Percentiles rank a stretch among this genome's conserved stretches.
These are phyloP conservation scores for Pisolithus tinctorius DNA, from an alignment of 768 basidiomycete species.

Conservation along the genomic window DNA sequence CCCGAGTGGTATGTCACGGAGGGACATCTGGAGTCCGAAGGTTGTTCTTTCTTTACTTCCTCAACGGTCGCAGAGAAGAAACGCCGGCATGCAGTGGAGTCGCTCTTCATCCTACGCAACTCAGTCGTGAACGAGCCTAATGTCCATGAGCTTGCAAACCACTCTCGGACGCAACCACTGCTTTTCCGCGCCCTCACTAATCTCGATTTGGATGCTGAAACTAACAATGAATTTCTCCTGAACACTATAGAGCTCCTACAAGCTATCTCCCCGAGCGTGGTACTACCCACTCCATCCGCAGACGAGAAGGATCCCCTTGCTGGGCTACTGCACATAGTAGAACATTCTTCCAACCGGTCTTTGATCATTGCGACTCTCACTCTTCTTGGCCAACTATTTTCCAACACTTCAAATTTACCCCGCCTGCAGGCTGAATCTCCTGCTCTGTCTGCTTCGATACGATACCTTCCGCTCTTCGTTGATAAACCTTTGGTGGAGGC, in stretches of 20 bases:
- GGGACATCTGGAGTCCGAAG: constrained; percentile 45
- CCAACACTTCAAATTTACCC: constrained; percentile 49
- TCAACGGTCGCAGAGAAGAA: constrained; percentile 44
- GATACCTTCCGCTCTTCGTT: constrained; percentile 64
- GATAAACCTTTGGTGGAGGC: constrained; percentile 68
- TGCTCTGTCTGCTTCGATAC: constrained; percentile 56
- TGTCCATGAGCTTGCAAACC: constrained; percentile 49
- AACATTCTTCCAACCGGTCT: constrained; percentile 61
- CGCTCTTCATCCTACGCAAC: constrained; percentile 83
- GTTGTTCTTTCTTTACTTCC: constrained; percentile 48
- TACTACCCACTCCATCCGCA: constrained; percentile 30
- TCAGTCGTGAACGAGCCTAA: constrained; percentile 66
- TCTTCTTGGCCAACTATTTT: constrained; percentile 55
- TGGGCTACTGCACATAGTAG: constrained; percentile 49
- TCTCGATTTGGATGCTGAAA: constrained; percentile 54
- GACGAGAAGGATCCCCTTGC: constrained; percentile 45
- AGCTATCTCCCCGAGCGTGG: constrained; percentile 43
- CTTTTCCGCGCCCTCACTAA: constrained; percentile 59
- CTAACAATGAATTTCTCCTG: constrained; percentile 65
- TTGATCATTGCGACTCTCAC: constrained; percentile 62
- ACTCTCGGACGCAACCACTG: constrained; percentile 58
- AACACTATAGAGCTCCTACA: constrained; percentile 69
- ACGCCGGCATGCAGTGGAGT: constrained; percentile 76
- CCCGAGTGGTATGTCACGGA: constrained; percentile 75
- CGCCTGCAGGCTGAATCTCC: constrained; percentile 51